Base-by-base conservation (phyloP, 2,329 filamentous ascomycete species). In the Cladorrhinum sp. region DNA sequence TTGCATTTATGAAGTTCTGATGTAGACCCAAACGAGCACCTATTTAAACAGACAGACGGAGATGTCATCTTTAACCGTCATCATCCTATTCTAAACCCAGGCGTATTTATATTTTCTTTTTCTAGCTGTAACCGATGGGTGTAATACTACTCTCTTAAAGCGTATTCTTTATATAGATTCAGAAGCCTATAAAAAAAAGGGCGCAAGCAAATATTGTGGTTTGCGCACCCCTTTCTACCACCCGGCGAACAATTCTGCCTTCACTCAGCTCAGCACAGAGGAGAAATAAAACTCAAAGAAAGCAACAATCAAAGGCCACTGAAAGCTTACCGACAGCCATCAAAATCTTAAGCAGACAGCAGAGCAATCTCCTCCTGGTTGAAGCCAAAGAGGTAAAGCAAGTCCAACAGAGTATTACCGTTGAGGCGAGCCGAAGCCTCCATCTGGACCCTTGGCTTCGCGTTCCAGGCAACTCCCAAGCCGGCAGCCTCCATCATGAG, bases 381-480 rank as follows among this genome's bases (percentile, higher is more conserved):
- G 62, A 91, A 86, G 0, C 91, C 91, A 69, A 93, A 85, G 20
- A 95, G 73, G 70, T 90, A 88, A 55, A 93, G 76, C 64, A 95
- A 74, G 71, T 93, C 90, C 67, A 88, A 73, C 71, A 95, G 74
- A 64, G 81, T 90, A 62, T 85, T 80, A 22, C 86, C 83, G 70
- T 95, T 95, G 62, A 95, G 74, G 48, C 89, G 80, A 13, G 87
- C 86, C 25, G 86, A 85, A 1, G 91, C 91, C 72, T 90, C 85
- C 78, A 88, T 84, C 76, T 95, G 91, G 59, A 95, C 91, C 61
- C 86, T 81, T 1, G 90, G 89, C 78, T 95, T 95, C 9, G 91
- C 91, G 70, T 93, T 91, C 81, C 91, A 93, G 1, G 91, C 91
- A 2, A 95, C 86, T 20, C 91, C 91, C 38, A 93, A 75, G 0